A percentile compares a stretch with the other conserved stretches of the same genome.
These are phyloP conservation scores for Lyophyllum atratum DNA, from an alignment of 768 basidiomycete genomes.

Conservation along the genomic window DNA sequence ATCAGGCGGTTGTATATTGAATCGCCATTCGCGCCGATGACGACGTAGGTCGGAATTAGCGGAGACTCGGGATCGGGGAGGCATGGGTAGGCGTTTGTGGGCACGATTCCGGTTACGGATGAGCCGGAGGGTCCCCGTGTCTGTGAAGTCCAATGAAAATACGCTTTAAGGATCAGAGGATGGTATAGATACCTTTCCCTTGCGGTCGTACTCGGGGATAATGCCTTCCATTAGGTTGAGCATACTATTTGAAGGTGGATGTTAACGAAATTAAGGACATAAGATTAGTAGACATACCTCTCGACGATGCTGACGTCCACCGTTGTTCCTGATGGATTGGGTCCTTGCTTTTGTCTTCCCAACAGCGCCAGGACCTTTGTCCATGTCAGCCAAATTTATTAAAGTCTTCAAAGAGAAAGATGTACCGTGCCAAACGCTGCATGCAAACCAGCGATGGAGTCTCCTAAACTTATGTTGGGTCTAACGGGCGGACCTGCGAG, in stretches of 20 bases:
- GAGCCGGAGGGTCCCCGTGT: slow-evolving; percentile 74
- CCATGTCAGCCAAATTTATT: not conserved
- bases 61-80: slow-evolving; percentile 45
- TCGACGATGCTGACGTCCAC: slow-evolving; percentile 81
- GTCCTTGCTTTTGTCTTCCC: slow-evolving; percentile 38
- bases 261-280: not conserved
- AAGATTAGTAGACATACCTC: slow-evolving; percentile 38
- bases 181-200: slow-evolving; percentile 51
- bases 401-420: not conserved
- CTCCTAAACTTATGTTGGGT: slow-evolving; percentile 73
- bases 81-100: slow-evolving; percentile 76
- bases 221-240: slow-evolving; percentile 78
- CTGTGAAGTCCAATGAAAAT: slow-evolving; percentile 29
- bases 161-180: not conserved
- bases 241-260: slow-evolving; percentile 52
- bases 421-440: slow-evolving; percentile 73
- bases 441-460: slow-evolving; percentile 71
- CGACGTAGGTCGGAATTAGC: slow-evolving; percentile 52
- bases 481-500: slow-evolving; percentile 65
- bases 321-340: slow-evolving; percentile 42
- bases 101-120: slow-evolving; percentile 74
- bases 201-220: slow-evolving; percentile 74
- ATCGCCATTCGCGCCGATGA: slow-evolving; percentile 76
- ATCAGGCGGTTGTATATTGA: slow-evolving; percentile 70
- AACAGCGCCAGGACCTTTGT: slow-evolving; percentile 59